Conservation (phyloP, 192 early-diverging fungal genomes). For the Coemansia sp. region DNA sequence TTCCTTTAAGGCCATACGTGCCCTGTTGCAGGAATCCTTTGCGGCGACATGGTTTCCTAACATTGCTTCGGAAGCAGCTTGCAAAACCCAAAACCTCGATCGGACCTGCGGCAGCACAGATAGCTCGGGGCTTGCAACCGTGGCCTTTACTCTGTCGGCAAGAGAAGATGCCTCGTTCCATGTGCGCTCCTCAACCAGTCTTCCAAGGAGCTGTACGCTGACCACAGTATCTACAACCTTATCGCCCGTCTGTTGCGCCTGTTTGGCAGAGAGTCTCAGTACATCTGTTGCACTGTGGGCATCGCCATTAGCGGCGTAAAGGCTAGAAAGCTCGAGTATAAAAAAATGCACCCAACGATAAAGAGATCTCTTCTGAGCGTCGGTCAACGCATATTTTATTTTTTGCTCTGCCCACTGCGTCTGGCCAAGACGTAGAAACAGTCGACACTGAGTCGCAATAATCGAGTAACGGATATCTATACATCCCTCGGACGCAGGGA, state of each 20-base stretch:
- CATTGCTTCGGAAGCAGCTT: conserved; percentile 11
- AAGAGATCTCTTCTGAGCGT: conserved; percentile 35
- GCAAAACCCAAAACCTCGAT: conserved; percentile 41
- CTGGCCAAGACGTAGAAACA: conserved; percentile 31
- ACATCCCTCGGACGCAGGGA: conserved; percentile 31
- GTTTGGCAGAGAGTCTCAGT: conserved; percentile 13
- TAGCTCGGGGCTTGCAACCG: conserved; percentile 5
- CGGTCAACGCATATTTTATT: conserved; percentile 21
- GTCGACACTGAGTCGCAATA: conserved; percentile 30
- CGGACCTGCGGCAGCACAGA: conserved; percentile 9
- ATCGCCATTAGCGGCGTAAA: conserved; percentile 16
- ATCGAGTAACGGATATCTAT: conserved; percentile 20
- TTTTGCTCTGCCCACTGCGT: conserved; percentile 40
- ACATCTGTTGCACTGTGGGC: conserved; percentile 4
- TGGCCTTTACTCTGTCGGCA: not conserved
- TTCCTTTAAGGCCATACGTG: conserved; percentile 29
- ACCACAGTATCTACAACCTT: conserved; percentile 8
- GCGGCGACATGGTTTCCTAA: conserved; percentile 19
- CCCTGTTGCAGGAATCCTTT: conserved; percentile 23
- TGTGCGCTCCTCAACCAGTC: conserved; percentile 19
- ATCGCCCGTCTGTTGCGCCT: conserved; percentile 23
- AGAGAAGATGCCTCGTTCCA: conserved; percentile 15
- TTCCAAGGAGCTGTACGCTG: conserved; percentile 28
- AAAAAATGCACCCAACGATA: conserved; percentile 37
- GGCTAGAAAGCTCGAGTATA: conserved; percentile 28